Evolutionary conservation across 257 asterid species (phyloP), one percentile per base, ranked within the genome.

Genomic region (Verbena officinalis): DNA sequence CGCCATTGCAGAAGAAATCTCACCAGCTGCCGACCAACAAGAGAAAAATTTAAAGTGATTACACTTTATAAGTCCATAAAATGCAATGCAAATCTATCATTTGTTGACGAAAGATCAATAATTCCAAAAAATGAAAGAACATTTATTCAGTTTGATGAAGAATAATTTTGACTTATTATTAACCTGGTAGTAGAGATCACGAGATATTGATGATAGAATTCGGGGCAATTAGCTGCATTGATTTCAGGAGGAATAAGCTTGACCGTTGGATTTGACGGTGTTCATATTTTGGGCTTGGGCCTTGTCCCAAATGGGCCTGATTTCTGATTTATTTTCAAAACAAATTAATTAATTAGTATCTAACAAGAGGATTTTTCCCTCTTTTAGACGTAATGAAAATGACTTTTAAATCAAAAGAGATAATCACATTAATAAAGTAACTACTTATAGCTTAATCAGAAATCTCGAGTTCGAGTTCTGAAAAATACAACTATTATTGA

Each of bases 1-100:
- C 72, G 70, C 88, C 95, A 85, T 86, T 44, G 50, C 57, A 36
- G 55, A 65, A 59, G 27, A 49, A 9, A 56, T 46, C 75, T 57
- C 70, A 75, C 80, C 75, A 80, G 73, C 80, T 78, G 60, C 72
- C 40, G 45, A 55, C 20, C 51, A 15, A 45, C 71, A 59, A 50
- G 56, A 40, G 57, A 74, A n/a, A n/a, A 24, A 8, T 27, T 50
- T 42, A 12, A 17, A 59, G 7, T 20, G 23, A 66, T 57, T 38
- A 31, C 61, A 57, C 4, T 51, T 38, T 0, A 53, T 52, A 69
- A 7, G 56, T 17, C 45, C 61, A 12, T 21, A 13, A 42, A 67
- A 51, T 23, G 64, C 63, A 69, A 1, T 9, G 33, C 11, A 36
- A 59, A 73, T n/a, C 8, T 67, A 68, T 42, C 10, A 52, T 33